phyloP scores from a whole-genome alignment of 202 grass and related monocot genomes.

The Cymbopogon flexuosus region DNA sequence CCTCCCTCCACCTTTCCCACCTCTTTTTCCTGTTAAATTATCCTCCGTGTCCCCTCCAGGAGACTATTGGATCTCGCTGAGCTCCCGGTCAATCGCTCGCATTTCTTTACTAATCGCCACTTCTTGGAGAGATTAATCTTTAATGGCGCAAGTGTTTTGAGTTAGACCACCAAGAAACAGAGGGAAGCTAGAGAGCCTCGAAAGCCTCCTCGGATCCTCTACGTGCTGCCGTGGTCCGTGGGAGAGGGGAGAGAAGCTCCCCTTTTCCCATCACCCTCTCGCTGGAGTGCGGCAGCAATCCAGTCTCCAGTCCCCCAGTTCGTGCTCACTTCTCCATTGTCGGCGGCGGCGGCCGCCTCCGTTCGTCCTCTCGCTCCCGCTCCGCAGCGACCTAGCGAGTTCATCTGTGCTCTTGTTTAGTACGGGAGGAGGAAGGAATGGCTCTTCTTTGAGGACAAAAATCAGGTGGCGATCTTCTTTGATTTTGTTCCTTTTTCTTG shows the following conservation, averaged over 20 bases:
- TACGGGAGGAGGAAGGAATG: constrained; percentile 11
- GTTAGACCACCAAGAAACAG: constrained; percentile 34
- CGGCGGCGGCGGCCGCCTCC: neutral
- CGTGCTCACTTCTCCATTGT: neutral
- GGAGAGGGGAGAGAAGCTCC: neutral
- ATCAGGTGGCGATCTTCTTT: constrained; percentile 34
- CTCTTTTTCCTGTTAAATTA: constrained; percentile 28
- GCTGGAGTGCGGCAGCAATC: neutral
- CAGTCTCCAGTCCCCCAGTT: neutral
- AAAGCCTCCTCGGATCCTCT: constrained; percentile 37
- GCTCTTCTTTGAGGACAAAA: constrained; percentile 28
- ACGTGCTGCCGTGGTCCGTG: neutral
- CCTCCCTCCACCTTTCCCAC: constrained; percentile 11
- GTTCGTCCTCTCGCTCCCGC: neutral
- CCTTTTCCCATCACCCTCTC: constrained; percentile 14
- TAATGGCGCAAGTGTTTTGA: constrained; percentile 1
- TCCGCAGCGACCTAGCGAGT: neutral
- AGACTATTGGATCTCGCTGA: constrained; percentile 28
- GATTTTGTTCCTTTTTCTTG: constrained; percentile 11
- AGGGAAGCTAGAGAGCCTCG: constrained; percentile 15
- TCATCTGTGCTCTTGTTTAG: neutral
- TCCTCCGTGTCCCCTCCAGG: constrained; percentile 16
- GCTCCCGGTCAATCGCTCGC: constrained; percentile 19
- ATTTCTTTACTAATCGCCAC: constrained; percentile 37
- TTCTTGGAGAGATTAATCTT: constrained; percentile 1